Evolutionary conservation across 192 early-diverging fungal genomes (phyloP).

Genomic region (Gryganskiella cystojenkinii): DNA sequence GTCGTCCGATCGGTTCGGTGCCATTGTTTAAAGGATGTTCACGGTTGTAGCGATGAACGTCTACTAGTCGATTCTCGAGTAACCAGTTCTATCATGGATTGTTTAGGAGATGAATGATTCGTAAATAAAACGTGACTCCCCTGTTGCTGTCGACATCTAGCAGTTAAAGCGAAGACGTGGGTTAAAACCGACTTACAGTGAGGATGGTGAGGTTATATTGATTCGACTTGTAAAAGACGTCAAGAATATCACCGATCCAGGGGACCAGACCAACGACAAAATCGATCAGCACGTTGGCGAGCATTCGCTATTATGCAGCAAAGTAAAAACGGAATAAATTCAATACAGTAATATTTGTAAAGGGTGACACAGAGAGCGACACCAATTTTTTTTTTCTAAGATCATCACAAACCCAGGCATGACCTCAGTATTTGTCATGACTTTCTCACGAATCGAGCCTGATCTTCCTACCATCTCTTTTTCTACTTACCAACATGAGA

Average conservation of each 20-base stretch:
- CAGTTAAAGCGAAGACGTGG: not conserved
- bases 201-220: slow-evolving; percentile 50
- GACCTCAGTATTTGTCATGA: not conserved
- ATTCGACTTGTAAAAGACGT: slow-evolving; percentile 49
- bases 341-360: too few relatives aligned
- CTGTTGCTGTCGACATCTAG: too few relatives aligned
- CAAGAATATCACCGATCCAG: slow-evolving; percentile 42
- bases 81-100: slow-evolving; percentile 47
- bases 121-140: too few relatives aligned
- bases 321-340: too few relatives aligned
- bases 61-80: slow-evolving; percentile 32
- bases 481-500: slow-evolving; percentile 27
- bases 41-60: slow-evolving; percentile 33
- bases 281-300: slow-evolving; percentile 37
- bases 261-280: slow-evolving; percentile 38
- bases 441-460: not conserved
- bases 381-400: not conserved
- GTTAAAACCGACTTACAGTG: slow-evolving; percentile 16
- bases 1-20: slow-evolving; percentile 70
- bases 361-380: not conserved
- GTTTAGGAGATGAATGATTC: too few relatives aligned
- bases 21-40: slow-evolving; percentile 37
- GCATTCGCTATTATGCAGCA: slow-evolving; percentile 24
- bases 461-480: too few relatives aligned
- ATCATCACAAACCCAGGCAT: too few relatives aligned